Percentiles rank a stretch among this genome's conserved stretches.
These are phyloP conservation scores for Peniophora sp. DNA, from an alignment of 1,284 basidiomycete species.

Conservation along the genomic window DNA sequence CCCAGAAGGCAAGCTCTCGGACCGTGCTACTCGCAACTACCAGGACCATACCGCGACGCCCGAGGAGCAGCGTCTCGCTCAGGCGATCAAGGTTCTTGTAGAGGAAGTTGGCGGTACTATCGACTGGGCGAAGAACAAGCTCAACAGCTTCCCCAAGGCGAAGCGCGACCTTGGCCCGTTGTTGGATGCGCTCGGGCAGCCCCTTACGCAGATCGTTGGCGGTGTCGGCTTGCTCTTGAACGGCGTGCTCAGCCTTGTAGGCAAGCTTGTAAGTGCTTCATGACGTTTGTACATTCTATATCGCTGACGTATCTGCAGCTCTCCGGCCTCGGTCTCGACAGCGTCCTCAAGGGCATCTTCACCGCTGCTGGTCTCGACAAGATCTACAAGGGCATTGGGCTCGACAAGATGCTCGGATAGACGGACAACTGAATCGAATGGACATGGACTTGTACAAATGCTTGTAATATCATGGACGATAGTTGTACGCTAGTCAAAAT, in stretches of 20 bases:
- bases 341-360: neutral
- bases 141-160: slow-evolving; percentile 1
- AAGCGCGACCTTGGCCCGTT: neutral
- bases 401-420: neutral
- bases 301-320: neutral
- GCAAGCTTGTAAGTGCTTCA: neutral
- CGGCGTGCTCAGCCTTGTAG: neutral
- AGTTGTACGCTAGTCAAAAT: too few species aligned
- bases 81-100: neutral
- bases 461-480: too few species aligned
- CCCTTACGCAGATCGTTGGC: neutral
- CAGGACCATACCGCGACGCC: neutral
- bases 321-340: slow-evolving; percentile 1
- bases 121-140: slow-evolving; percentile 2
- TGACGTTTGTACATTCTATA: neutral
- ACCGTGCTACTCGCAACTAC: neutral
- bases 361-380: neutral
- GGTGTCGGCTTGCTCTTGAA: neutral
- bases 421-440: too few species aligned
- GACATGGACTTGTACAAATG: too few species aligned
- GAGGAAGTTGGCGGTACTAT: neutral
- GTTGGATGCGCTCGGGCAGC: neutral
- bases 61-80: neutral
- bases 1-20: neutral
- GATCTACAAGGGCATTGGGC: neutral